These are phyloP conservation scores for Nannochloropsis salina DNA, from an alignment of 108 stramenopile species.

Conservation along the genomic window DNA sequence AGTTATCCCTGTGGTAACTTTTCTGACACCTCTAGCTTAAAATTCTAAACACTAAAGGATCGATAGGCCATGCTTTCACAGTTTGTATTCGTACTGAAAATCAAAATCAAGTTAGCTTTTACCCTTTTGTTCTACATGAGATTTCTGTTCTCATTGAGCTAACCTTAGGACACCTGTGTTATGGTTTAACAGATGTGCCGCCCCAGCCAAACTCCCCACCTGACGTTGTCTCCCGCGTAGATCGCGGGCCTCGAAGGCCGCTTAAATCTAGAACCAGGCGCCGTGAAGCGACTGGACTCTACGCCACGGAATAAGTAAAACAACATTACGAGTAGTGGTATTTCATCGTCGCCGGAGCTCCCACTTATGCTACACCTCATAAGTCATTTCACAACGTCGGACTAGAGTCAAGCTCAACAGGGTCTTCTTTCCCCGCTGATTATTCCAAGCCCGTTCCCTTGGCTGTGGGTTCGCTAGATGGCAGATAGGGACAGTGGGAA, in stretches of 20 bases:
- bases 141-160: slow-evolving; percentile 94
- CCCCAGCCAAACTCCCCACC: slow-evolving; percentile 76
- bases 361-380: slow-evolving; percentile 95
- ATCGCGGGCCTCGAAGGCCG: slow-evolving; percentile 55
- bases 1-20: slow-evolving; percentile 98
- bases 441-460: slow-evolving; percentile 78
- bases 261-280: slow-evolving; percentile 38
- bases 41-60: slow-evolving; percentile 90
- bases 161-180: slow-evolving; percentile 89
- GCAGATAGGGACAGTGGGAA: slow-evolving; percentile 88
- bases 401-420: slow-evolving; percentile 98
- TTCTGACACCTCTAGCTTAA: slow-evolving; percentile 95
- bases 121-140: slow-evolving; percentile 79
- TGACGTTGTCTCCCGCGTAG: slow-evolving; percentile 85
- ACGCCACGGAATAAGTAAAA: slow-evolving; percentile 90
- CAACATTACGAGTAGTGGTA: slow-evolving; percentile 95
- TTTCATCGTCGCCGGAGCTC: slow-evolving; percentile 83
- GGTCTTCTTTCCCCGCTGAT: slow-evolving; percentile 80
- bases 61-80: slow-evolving; percentile 93
- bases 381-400: slow-evolving; percentile 94
- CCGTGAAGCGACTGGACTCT: slow-evolving; percentile 42
- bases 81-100: slow-evolving; percentile 91
- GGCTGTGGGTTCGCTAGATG: slow-evolving; percentile 93
- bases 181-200: slow-evolving; percentile 88
- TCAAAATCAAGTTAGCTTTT: slow-evolving; percentile 93